Evolutionary conservation across 164 flowering plant genomes (phyloP).

Genomic region (Amborella trichopoda): DNA sequence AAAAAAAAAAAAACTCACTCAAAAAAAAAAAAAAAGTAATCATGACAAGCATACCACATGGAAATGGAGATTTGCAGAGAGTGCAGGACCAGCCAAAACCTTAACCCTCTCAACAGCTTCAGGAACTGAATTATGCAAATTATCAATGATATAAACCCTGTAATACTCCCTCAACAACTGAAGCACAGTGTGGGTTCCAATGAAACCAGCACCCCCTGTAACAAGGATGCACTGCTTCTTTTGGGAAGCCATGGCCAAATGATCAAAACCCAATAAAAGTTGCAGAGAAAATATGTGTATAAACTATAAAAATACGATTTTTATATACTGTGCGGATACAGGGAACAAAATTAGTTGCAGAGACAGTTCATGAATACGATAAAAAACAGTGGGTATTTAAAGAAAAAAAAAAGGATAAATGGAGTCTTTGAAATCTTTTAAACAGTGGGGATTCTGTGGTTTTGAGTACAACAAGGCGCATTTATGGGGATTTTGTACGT

Average conservation of each 20-base stretch:
- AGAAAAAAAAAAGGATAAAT: too few species aligned
- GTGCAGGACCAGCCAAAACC: constrained; percentile 45
- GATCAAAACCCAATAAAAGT: too few species aligned
- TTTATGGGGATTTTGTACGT: too few species aligned
- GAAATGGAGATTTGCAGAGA: constrained; percentile 49
- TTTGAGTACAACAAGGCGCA: too few species aligned
- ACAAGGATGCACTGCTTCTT: constrained; percentile 38
- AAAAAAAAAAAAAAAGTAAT: background rate
- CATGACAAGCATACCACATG: constrained; percentile 11
- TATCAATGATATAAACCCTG: constrained; percentile 58
- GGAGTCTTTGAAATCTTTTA: too few species aligned
- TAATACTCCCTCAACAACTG: constrained; percentile 66
- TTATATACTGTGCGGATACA: too few species aligned
- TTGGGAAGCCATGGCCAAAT: constrained; percentile 16
- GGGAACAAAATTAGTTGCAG: background rate
- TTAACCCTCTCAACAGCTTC: constrained; percentile 61
- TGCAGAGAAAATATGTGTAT: too few species aligned
- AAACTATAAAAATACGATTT: too few species aligned
- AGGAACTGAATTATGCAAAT: constrained; percentile 56
- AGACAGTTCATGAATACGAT: too few species aligned
- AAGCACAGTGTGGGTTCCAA: constrained; percentile 80
- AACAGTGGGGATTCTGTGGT: too few species aligned
- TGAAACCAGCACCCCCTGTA: constrained; percentile 94
- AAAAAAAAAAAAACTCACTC: background rate
- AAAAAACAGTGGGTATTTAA: too few species aligned